Evolutionary conservation across 257 asterid genomes (phyloP).

Genomic region (Capsicum pubescens): DNA sequence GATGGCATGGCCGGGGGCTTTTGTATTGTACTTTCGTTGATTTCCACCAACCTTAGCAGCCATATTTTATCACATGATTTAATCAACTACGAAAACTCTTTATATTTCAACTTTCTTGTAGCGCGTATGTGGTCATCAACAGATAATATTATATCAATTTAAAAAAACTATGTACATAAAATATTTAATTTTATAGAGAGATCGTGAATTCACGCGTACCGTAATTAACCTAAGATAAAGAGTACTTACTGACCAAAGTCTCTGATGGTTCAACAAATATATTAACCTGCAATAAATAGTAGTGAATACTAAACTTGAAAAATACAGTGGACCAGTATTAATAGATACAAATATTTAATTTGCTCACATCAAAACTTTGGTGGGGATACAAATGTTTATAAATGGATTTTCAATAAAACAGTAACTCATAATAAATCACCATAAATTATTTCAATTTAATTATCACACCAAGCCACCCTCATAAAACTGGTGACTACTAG

Average conservation of each 20-base stretch:
- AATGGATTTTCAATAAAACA: neutral
- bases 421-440: neutral
- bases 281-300: slow-evolving; percentile 4
- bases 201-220: too few relatives aligned
- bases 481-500: neutral
- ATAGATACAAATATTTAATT: neutral
- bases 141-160: too few relatives aligned
- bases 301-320: neutral
- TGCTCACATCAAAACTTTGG: neutral
- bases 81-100: neutral
- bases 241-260: too few relatives aligned
- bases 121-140: too few relatives aligned
- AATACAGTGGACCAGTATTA: neutral
- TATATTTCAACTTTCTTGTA: too few relatives aligned
- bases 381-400: neutral
- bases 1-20: too few relatives aligned
- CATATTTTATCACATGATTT: neutral
- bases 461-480: neutral
- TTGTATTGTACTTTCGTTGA: too few relatives aligned
- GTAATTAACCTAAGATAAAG: too few relatives aligned
- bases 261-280: neutral
- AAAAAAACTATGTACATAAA: too few relatives aligned
- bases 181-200: too few relatives aligned
- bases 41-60: slow-evolving; percentile 9
- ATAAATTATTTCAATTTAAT: neutral